Percentiles rank a stretch among this genome's conserved stretches.
Evolutionary conservation across 2,329 filamentous ascomycete genomes (phyloP).

Genomic region (Ophiostoma sp.): DNA sequence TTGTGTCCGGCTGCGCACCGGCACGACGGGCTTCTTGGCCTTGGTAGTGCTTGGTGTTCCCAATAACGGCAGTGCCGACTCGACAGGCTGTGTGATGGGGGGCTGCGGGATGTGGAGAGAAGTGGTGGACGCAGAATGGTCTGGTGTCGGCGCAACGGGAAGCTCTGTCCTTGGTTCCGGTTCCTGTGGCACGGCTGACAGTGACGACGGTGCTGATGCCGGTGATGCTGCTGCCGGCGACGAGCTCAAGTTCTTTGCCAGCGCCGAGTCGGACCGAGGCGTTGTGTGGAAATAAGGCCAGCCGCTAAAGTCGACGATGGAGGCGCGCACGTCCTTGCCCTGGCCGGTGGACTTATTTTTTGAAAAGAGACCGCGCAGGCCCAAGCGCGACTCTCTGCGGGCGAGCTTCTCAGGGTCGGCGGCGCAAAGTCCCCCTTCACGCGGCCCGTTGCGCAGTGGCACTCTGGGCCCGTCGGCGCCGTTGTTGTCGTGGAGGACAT

Average conservation of each 20-base stretch:
- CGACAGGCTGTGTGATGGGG: neutral
- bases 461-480: conserved; percentile 42
- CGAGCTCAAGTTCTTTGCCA: conserved; percentile 32
- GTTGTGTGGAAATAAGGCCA: conserved; percentile 44
- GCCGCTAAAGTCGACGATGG: conserved; percentile 47
- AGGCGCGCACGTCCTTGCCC: conserved; percentile 42
- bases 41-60: conserved; percentile 28
- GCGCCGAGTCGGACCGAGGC: conserved; percentile 41
- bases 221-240: neutral
- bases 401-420: conserved; percentile 40
- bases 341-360: conserved; percentile 32
- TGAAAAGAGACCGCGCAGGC: conserved; percentile 51
- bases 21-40: conserved; percentile 34
- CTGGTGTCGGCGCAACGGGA: neutral
- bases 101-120: neutral
- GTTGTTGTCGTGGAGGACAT: conserved; percentile 35
- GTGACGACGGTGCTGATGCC: neutral
- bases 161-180: neutral
- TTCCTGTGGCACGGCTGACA: neutral
- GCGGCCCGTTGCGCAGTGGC: conserved; percentile 41
- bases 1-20: conserved; percentile 31
- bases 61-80: neutral
- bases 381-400: conserved; percentile 54
- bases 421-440: neutral
- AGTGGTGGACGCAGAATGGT: neutral